A percentile compares a stretch with the other conserved stretches of the same genome.
These are phyloP conservation scores for Chytriomyces sp. DNA, from an alignment of 192 early-diverging fungal species.

Conservation along the genomic window DNA sequence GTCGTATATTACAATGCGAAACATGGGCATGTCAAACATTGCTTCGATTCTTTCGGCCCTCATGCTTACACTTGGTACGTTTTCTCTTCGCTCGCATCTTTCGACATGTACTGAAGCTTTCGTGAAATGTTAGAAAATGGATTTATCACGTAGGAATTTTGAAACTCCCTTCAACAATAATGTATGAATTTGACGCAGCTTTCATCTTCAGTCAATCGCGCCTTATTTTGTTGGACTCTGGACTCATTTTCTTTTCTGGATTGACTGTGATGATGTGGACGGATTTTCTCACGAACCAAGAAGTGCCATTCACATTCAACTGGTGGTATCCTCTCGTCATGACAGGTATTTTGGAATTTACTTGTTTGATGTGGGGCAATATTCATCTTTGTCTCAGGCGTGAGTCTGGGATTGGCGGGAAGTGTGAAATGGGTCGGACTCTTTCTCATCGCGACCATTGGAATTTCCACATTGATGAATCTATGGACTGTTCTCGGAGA, in stretches of 20 bases:
- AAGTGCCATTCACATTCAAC: slow-evolving; percentile 49
- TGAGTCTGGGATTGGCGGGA: slow-evolving; percentile 50
- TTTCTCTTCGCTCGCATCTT: background rate
- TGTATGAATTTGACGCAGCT: background rate
- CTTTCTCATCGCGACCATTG: slow-evolving; percentile 59
- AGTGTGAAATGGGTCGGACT: slow-evolving; percentile 66
- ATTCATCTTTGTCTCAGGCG: slow-evolving; percentile 32
- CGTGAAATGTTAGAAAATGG: slow-evolving; percentile 38
- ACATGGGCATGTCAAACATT: slow-evolving; percentile 51
- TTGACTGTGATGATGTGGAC: slow-evolving; percentile 54
- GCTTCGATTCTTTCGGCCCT: slow-evolving; percentile 48
- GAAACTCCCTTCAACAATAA: background rate
- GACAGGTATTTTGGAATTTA: slow-evolving; percentile 47
- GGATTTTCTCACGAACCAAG: slow-evolving; percentile 51
- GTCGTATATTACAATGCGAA: slow-evolving; percentile 57
- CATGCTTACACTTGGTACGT: slow-evolving; percentile 74
- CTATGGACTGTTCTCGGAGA: slow-evolving; percentile 59
- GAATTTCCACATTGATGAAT: slow-evolving; percentile 52
- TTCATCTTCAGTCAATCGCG: slow-evolving; percentile 46
- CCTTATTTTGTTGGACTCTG: slow-evolving; percentile 59
- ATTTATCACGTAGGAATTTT: slow-evolving; percentile 37
- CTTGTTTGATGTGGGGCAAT: slow-evolving; percentile 37
- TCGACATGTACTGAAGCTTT: background rate
- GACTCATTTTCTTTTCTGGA: slow-evolving; percentile 60
- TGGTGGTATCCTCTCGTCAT: slow-evolving; percentile 58